Conservation (phyloP, 1,139 yeast species). For the Hyphopichia wangnamkhiaoensis region DNA sequence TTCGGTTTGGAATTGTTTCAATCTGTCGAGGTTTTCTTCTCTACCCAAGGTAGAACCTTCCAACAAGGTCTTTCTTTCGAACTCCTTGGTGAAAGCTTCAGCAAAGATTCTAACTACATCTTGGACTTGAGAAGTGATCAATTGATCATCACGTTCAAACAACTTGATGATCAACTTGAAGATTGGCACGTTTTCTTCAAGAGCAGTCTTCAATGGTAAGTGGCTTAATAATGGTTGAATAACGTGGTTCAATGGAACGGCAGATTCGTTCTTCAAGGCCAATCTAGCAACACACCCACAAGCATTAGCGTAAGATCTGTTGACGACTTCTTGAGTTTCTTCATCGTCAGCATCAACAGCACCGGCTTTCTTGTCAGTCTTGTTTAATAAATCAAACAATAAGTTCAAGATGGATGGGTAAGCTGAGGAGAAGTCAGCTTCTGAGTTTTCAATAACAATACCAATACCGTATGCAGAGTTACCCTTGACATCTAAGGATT, state of each 20-base stretch:
- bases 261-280: conserved; percentile 69
- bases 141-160: conserved; percentile 62
- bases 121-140: conserved; percentile 60
- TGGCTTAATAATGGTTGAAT: conserved; percentile 74
- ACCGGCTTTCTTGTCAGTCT: conserved; percentile 70
- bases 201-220: conserved; percentile 85
- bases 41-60: conserved; percentile 78
- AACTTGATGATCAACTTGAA: conserved; percentile 74
- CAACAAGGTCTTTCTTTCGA: conserved; percentile 67
- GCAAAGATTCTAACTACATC: conserved; percentile 68
- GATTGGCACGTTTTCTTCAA: conserved; percentile 91
- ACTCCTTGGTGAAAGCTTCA: conserved; percentile 70
- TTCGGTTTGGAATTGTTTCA: conserved; percentile 74
- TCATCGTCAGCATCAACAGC: conserved; percentile 65
- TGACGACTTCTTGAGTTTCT: conserved; percentile 76
- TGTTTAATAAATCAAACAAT: conserved; percentile 74
- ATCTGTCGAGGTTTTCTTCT: conserved; percentile 75
- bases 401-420: conserved; percentile 74
- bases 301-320: conserved; percentile 89
- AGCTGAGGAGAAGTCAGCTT: conserved; percentile 58
- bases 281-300: conserved; percentile 97
- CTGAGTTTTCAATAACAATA: conserved; percentile 61
- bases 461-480: conserved; percentile 98
- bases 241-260: conserved; percentile 80
- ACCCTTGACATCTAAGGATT: conserved; percentile 87